These are phyloP conservation scores for Rostrohypoxylon terebratum DNA, from an alignment of 495 filamentous ascomycete species.

Conservation along the genomic window DNA sequence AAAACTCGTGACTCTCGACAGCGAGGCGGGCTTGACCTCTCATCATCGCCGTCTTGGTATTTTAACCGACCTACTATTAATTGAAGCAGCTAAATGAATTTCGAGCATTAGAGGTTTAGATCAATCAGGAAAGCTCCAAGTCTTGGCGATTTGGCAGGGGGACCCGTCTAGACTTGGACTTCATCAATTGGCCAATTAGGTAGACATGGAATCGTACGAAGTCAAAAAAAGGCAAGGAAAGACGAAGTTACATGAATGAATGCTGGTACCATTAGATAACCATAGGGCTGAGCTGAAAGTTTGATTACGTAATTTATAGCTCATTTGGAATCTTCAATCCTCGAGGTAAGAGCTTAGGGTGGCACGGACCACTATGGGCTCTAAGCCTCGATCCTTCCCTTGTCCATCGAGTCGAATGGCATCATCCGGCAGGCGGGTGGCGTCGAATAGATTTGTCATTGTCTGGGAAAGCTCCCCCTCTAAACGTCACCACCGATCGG, in stretches of 20 bases:
- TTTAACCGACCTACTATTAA: background rate
- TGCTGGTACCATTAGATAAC: background rate
- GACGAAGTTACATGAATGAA: background rate
- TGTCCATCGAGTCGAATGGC: slow-evolving; percentile 23
- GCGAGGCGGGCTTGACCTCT: background rate
- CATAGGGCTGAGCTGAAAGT: slow-evolving; percentile 27
- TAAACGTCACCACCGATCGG: slow-evolving; percentile 32
- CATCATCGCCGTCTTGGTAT: background rate
- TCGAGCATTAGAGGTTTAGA: background rate
- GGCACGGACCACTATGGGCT: slow-evolving; percentile 23
- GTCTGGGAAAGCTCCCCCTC: background rate
- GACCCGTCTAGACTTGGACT: background rate
- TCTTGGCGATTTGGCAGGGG: background rate
- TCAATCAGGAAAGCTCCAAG: background rate
- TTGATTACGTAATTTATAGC: slow-evolving; percentile 19
- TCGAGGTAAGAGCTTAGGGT: slow-evolving; percentile 20
- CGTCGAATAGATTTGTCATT: slow-evolving; percentile 45
- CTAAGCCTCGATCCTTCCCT: slow-evolving; percentile 1
- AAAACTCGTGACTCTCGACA: background rate
- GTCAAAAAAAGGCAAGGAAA: background rate
- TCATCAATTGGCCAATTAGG: background rate
- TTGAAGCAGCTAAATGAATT: slow-evolving; percentile 1
- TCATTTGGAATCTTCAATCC: slow-evolving; percentile 33
- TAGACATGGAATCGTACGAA: background rate
- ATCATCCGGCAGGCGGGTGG: slow-evolving; percentile 37